phyloP scores from a whole-genome alignment of 768 basidiomycete genomes.

The Chlorophyllum brunneum region DNA sequence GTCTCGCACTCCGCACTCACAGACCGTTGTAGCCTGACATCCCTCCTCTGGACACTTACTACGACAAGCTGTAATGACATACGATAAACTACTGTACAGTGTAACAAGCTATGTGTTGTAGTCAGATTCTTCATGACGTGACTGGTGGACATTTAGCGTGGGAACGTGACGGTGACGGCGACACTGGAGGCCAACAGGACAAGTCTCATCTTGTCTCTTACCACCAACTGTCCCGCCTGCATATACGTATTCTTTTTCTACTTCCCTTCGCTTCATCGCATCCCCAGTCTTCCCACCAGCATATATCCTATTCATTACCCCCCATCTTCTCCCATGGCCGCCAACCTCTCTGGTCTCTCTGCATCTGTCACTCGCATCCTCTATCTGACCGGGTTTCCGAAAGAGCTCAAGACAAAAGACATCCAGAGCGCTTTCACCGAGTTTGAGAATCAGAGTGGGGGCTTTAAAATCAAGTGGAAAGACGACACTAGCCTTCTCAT shows the following conservation, averaged over 20 bases:
- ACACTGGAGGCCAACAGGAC: not conserved
- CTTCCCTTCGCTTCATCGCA: conserved; percentile 13
- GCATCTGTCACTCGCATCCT: conserved; percentile 97
- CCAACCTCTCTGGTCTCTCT: conserved; percentile 77
- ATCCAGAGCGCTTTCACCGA: conserved; percentile 88
- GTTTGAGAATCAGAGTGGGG: conserved; percentile 82
- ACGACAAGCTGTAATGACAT: conserved; percentile 78
- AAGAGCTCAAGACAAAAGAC: conserved; percentile 97
- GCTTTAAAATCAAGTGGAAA: conserved; percentile 98
- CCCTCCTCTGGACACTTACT: conserved; percentile 83
- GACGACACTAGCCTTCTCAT: conserved; percentile 95
- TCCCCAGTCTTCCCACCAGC: conserved; percentile 5
- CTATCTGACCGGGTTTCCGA: conserved; percentile 85
- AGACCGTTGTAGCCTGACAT: conserved; percentile 65
- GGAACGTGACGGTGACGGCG: conserved; percentile 8
- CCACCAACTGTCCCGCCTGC: conserved; percentile 9
- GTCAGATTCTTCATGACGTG: conserved; percentile 13
- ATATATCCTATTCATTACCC: conserved; percentile 13
- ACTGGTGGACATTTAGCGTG: conserved; percentile 8
- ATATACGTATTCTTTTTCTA: conserved; percentile 19
- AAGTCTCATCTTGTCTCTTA: conserved; percentile 12
- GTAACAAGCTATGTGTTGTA: conserved; percentile 16
- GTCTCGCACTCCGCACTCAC: not conserved
- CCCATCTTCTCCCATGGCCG: conserved; percentile 45
- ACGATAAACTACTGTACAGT: not conserved